phyloP scores from a whole-genome alignment of 1,139 yeast genomes.

The Diutina rugosa region DNA sequence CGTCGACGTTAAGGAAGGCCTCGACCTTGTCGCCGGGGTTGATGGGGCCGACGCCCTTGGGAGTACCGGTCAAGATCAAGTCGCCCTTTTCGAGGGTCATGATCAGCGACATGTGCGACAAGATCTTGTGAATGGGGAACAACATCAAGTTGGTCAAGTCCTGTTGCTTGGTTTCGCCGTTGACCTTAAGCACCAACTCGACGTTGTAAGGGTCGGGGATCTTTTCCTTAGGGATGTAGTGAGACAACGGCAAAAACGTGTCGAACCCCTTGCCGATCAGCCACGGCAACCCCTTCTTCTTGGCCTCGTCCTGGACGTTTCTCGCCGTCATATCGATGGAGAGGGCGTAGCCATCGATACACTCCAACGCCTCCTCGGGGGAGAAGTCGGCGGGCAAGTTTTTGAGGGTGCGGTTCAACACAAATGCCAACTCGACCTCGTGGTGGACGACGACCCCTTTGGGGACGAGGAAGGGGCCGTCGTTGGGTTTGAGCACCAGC shows the following conservation, averaged over 20 bases:
- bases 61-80: conserved; percentile 87
- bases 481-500: conserved; percentile 43
- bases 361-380: conserved; percentile 57
- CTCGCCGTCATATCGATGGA: conserved; percentile 93
- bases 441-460: conserved; percentile 75
- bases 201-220: conserved; percentile 70
- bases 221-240: conserved; percentile 48
- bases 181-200: conserved; percentile 52
- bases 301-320: conserved; percentile 91
- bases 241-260: conserved; percentile 78
- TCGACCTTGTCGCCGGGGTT: conserved; percentile 64
- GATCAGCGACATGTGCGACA: conserved; percentile 69
- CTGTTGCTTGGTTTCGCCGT: conserved; percentile 58
- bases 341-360: conserved; percentile 75
- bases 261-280: conserved; percentile 93
- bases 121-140: conserved; percentile 71
- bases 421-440: conserved; percentile 83
- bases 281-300: conserved; percentile 94
- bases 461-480: conserved; percentile 77
- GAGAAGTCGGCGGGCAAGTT: conserved; percentile 46
- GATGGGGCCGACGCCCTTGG: conserved; percentile 90
- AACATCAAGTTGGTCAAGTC: conserved; percentile 82
- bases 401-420: conserved; percentile 51
- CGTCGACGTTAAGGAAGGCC: conserved; percentile 49
- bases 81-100: conserved; percentile 92